These are phyloP conservation scores for Protomyces inundatus DNA, from an alignment of 1,139 yeast species.

Conservation along the genomic window DNA sequence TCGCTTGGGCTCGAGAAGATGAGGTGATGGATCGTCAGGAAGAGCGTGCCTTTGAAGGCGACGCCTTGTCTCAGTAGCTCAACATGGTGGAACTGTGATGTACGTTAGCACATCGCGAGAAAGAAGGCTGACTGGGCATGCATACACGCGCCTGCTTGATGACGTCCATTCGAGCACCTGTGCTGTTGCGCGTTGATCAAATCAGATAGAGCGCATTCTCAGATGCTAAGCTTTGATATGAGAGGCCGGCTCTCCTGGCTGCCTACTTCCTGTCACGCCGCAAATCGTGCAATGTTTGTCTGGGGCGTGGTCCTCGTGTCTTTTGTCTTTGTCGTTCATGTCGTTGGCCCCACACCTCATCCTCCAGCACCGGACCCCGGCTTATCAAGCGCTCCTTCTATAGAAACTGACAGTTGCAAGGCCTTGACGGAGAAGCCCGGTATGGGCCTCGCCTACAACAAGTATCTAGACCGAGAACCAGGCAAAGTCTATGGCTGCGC, in stretches of 20 bases:
- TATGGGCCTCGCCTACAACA: slow-evolving; percentile 40
- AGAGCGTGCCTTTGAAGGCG: slow-evolving; percentile 60
- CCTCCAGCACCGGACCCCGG: too few relatives aligned
- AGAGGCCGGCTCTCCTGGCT: too few relatives aligned
- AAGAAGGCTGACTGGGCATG: neutral
- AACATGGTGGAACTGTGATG: slow-evolving; percentile 55
- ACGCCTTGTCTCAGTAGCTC: slow-evolving; percentile 65
- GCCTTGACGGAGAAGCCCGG: neutral
- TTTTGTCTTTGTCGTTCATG: too few relatives aligned
- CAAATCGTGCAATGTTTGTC: too few relatives aligned
- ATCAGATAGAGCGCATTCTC: too few relatives aligned
- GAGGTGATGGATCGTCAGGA: slow-evolving; percentile 78
- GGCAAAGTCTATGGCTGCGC: slow-evolving; percentile 41
- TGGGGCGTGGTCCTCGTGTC: too few relatives aligned
- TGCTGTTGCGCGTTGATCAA: neutral
- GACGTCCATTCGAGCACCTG: neutral
- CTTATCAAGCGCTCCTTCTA: too few relatives aligned
- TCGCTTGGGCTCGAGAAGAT: slow-evolving; percentile 48
- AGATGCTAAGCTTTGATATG: too few relatives aligned
- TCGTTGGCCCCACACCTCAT: too few relatives aligned
- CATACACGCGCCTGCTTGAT: slow-evolving; percentile 5
- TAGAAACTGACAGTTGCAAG: too few relatives aligned
- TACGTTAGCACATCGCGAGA: slow-evolving; percentile 1
- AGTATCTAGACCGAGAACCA: slow-evolving; percentile 35
- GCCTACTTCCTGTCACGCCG: too few relatives aligned